These are phyloP conservation scores for Candida loeiensis DNA, from an alignment of 805 yeast species.

Conservation along the genomic window DNA sequence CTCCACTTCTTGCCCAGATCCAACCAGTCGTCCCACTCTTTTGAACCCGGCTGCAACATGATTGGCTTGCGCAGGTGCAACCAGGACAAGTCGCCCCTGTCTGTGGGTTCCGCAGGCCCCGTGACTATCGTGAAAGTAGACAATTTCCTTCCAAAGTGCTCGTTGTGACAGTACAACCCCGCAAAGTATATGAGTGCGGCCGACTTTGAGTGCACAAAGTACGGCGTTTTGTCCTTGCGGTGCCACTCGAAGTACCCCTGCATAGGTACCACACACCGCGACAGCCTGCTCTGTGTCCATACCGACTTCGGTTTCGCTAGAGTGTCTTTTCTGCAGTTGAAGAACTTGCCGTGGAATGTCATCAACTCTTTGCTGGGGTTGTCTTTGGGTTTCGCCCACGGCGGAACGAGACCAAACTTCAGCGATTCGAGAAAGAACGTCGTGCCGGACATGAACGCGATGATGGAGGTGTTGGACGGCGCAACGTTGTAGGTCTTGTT, in stretches of 20 bases:
- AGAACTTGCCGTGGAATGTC: conserved; percentile 44
- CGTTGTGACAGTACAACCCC: conserved; percentile 39
- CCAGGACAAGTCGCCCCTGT: conserved; percentile 55
- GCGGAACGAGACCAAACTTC: conserved; percentile 81
- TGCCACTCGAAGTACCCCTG: conserved; percentile 89
- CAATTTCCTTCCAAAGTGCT: conserved; percentile 25
- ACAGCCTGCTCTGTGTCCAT: conserved; percentile 53
- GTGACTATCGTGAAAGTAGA: conserved; percentile 70
- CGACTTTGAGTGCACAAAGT: conserved; percentile 56
- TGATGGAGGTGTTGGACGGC: conserved; percentile 54
- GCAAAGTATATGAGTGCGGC: conserved; percentile 61
- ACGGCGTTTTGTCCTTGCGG: conserved; percentile 51
- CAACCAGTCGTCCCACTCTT: conserved; percentile 66
- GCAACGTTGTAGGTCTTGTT: conserved; percentile 53
- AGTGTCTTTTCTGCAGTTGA: conserved; percentile 74
- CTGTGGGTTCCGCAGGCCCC: conserved; percentile 49
- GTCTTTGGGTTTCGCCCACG: conserved; percentile 52
- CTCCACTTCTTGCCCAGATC: conserved; percentile 40
- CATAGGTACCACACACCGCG: conserved; percentile 73
- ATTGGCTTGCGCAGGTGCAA: conserved; percentile 80
- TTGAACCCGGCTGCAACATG: conserved; percentile 54
- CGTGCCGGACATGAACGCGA: conserved; percentile 18
- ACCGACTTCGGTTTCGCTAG: conserved; percentile 44
- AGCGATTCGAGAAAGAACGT: conserved; percentile 44
- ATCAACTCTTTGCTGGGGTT: conserved; percentile 25